Conservation (phyloP, 345 rosid genomes). For the Gossypium australe region DNA sequence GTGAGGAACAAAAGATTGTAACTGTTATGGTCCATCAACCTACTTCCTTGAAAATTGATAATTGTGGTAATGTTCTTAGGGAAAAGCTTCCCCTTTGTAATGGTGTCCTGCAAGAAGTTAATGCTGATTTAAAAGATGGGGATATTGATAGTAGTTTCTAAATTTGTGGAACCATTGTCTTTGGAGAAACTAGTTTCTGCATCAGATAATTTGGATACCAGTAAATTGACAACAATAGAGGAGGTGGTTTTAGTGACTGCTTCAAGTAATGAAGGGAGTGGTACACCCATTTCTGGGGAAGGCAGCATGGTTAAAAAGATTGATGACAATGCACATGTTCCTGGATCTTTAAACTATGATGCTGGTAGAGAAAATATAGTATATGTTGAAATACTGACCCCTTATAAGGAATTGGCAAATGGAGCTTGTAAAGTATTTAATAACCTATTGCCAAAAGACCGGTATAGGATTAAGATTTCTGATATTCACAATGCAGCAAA, state of each 20-base stretch:
- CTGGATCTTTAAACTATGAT: constrained; percentile 18
- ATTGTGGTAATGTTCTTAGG: constrained; percentile 30
- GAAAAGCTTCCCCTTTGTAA: constrained; percentile 30
- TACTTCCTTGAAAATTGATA: constrained; percentile 41
- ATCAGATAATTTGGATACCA: constrained; percentile 22
- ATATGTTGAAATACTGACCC: constrained; percentile 36
- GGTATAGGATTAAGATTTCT: constrained; percentile 25
- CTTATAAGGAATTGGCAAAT: constrained; percentile 60
- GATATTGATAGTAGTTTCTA: constrained; percentile 52
- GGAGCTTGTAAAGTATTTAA: constrained; percentile 50
- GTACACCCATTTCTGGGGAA: constrained; percentile 14
- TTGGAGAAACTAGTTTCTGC: constrained; percentile 23
- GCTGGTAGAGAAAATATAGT: constrained; percentile 32
- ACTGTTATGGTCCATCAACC: constrained; percentile 29
- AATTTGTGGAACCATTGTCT: constrained; percentile 35
- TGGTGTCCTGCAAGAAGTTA: constrained; percentile 34
- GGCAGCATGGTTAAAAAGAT: constrained; percentile 18
- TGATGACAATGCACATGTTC: constrained; percentile 18
- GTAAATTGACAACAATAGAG: constrained; percentile 15
- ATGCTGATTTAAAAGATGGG: constrained; percentile 36
- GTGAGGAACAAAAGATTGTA: constrained; percentile 26
- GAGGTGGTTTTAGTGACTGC: constrained; percentile 16
- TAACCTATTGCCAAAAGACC: constrained; percentile 43
- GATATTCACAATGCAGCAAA: constrained; percentile 22
- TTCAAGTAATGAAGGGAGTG: constrained; percentile 17